Conservation (phyloP, 108 stramenopile species). For the Cyclostephanos tholiformis region DNA sequence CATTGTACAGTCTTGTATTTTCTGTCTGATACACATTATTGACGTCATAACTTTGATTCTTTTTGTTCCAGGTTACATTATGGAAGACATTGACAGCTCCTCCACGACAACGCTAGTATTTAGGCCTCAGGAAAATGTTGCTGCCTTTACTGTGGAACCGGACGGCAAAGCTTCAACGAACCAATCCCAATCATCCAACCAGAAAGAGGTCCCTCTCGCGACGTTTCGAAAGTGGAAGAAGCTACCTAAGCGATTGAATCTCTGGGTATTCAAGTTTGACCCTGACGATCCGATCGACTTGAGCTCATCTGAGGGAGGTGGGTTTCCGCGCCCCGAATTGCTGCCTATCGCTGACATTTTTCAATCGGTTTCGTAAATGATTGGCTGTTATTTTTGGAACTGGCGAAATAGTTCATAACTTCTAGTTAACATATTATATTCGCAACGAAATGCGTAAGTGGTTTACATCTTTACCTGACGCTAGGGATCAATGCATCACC, state of each 20-base stretch:
- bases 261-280: constrained; percentile 58
- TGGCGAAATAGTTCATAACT: neutral
- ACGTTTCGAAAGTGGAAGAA: constrained; percentile 55
- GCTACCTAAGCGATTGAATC: constrained; percentile 49
- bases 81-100: constrained; percentile 41
- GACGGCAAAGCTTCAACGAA: neutral
- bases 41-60: neutral
- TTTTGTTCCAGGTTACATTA: constrained; percentile 22
- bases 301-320: constrained; percentile 48
- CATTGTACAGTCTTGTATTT: neutral
- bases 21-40: neutral
- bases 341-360: constrained; percentile 55
- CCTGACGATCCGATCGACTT: constrained; percentile 45
- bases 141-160: neutral
- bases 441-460: too few relatives aligned
- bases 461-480: too few relatives aligned
- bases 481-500: too few relatives aligned
- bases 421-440: too few relatives aligned
- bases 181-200: neutral
- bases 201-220: constrained; percentile 34
- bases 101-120: constrained; percentile 23
- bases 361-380: constrained; percentile 10
- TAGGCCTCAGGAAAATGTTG: constrained; percentile 4
- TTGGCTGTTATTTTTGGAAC: neutral
- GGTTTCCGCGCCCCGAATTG: constrained; percentile 58